phyloP scores from a whole-genome alignment of 495 filamentous ascomycete genomes.

The Annulohypoxylon nitens region DNA sequence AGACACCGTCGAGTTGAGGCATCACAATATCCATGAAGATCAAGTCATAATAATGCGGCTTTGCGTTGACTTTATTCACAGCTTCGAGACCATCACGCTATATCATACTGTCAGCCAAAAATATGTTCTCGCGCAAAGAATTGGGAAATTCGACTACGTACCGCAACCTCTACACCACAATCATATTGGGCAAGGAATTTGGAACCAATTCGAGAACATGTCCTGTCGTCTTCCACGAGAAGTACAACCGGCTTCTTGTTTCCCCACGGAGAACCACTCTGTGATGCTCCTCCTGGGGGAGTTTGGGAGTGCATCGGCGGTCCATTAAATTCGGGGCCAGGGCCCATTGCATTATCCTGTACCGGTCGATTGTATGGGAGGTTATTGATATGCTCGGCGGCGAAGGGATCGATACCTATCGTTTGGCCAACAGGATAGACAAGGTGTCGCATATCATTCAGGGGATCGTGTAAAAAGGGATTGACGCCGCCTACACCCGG shows the following conservation, averaged over 20 bases:
- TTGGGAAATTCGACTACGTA: conserved; percentile 64
- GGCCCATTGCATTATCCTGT: conserved; percentile 45
- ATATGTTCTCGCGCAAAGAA: conserved; percentile 11
- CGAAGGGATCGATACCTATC: conserved; percentile 94
- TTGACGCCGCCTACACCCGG: conserved; percentile 52
- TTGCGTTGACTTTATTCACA: conserved; percentile 88
- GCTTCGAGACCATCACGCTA: conserved; percentile 93
- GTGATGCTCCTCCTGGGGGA: conserved; percentile 46
- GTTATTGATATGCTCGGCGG: conserved; percentile 92
- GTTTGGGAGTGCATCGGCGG: conserved; percentile 48
- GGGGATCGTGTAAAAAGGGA: conserved; percentile 59
- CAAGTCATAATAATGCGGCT: conserved; percentile 83
- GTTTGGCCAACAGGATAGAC: conserved; percentile 92
- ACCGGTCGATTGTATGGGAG: conserved; percentile 80
- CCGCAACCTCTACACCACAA: conserved; percentile 90
- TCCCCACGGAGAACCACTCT: conserved; percentile 69
- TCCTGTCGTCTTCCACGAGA: conserved; percentile 95
- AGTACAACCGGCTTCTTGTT: conserved; percentile 84
- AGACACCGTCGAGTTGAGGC: conserved; percentile 95
- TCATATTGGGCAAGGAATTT: conserved; percentile 93
- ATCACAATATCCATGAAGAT: conserved; percentile 99
- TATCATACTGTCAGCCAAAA: conserved; percentile 49
- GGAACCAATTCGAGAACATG: conserved; percentile 91
- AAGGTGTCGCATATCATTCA: conserved; percentile 80
- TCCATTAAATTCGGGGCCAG: conserved; percentile 45